Evolutionary conservation across 2,329 filamentous ascomycete species (phyloP).

Genomic region (Sporothrix luriei): DNA sequence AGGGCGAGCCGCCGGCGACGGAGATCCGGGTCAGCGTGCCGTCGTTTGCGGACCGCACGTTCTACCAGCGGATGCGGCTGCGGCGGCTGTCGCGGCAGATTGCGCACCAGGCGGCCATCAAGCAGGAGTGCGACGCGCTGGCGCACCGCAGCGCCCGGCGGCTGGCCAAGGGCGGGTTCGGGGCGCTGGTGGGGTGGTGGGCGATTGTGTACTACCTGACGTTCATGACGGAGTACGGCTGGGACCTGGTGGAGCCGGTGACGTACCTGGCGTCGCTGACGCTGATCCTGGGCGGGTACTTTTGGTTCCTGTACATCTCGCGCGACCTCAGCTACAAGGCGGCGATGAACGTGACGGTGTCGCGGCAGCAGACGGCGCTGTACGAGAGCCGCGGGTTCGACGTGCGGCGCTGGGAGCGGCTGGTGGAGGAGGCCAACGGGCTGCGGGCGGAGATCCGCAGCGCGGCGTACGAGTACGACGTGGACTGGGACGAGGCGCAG

Average conservation of each 20-base stretch:
- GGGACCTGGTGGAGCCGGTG: conserved; percentile 89
- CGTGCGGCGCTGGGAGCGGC: conserved; percentile 70
- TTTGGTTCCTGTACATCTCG: conserved; percentile 94
- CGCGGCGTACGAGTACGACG: conserved; percentile 83
- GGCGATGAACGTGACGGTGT: conserved; percentile 85
- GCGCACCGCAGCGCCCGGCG: conserved; percentile 78
- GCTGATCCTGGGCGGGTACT: conserved; percentile 84
- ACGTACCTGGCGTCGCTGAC: conserved; percentile 87
- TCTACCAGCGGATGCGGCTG: conserved; percentile 78
- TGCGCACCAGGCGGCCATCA: conserved; percentile 69
- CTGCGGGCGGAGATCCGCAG: conserved; percentile 77
- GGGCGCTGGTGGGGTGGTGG: conserved; percentile 75
- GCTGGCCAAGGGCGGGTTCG: conserved; percentile 79
- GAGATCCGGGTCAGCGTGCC: conserved; percentile 81
- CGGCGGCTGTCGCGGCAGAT: conserved; percentile 71
- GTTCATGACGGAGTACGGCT: conserved; percentile 75
- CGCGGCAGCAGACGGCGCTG: conserved; percentile 71
- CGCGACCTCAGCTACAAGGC: conserved; percentile 84
- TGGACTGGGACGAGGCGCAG: conserved; percentile 79
- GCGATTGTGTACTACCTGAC: conserved; percentile 73
- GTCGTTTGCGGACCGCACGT: conserved; percentile 85
- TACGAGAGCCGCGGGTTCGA: conserved; percentile 79
- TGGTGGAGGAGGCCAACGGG: conserved; percentile 78
- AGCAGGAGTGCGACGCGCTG: conserved; percentile 76
- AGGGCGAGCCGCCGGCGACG: conserved; percentile 54